These are phyloP conservation scores for Aspergillus novoparasiticus DNA, from an alignment of 2,329 filamentous ascomycete genomes.

Conservation along the genomic window DNA sequence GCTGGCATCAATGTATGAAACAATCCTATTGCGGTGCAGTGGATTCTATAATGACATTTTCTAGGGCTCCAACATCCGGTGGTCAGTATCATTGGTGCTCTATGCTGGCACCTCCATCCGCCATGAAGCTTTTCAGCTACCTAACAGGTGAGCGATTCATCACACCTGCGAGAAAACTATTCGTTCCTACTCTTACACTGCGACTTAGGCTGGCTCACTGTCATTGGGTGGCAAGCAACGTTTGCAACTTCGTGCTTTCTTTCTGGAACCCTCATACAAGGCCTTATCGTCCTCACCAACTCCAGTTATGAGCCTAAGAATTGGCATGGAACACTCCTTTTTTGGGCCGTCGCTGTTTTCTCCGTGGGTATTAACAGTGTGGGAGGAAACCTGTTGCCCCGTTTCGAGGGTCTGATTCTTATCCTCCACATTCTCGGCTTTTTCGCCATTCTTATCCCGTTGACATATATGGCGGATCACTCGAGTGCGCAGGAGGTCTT, in stretches of 20 bases:
- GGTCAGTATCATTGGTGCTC: conserved; percentile 47
- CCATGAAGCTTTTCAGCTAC: conserved; percentile 43
- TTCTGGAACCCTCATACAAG: conserved; percentile 39
- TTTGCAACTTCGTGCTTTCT: conserved; percentile 41
- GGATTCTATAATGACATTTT: not conserved
- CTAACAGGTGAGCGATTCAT: conserved; percentile 28
- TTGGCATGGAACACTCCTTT: conserved; percentile 55
- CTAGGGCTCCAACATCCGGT: conserved; percentile 36
- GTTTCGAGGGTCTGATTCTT: conserved; percentile 52
- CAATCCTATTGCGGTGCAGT: not conserved
- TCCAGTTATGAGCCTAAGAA: conserved; percentile 38
- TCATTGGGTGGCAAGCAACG: conserved; percentile 48
- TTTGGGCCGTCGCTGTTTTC: conserved; percentile 47
- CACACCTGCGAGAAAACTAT: not conserved
- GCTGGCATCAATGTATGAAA: conserved; percentile 37
- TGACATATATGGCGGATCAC: conserved; percentile 46
- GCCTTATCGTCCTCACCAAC: conserved; percentile 41
- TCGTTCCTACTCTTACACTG: not conserved
- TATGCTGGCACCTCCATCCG: conserved; percentile 41
- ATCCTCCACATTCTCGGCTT: conserved; percentile 56
- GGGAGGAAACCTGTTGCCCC: conserved; percentile 46
- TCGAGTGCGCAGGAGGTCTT: conserved; percentile 49
- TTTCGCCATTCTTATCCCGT: conserved; percentile 54
- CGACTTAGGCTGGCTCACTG: conserved; percentile 41
- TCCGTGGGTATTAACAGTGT: conserved; percentile 48